Evolutionary conservation across 192 early-diverging fungal species (phyloP).

Genomic region (Geranomyces variabilis): DNA sequence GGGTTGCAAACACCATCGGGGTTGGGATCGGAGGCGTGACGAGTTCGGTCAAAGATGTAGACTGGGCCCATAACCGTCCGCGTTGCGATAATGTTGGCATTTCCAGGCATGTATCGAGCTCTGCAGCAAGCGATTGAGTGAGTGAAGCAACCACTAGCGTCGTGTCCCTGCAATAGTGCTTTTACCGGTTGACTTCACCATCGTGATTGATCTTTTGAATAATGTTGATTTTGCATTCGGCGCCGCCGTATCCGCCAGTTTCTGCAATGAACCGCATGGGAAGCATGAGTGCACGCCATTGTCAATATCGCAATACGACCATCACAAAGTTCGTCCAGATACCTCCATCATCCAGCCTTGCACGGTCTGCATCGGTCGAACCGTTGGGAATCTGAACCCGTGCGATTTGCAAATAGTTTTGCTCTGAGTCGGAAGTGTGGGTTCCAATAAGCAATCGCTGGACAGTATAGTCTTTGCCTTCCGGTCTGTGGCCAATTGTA

Average conservation of each 20-base stretch:
- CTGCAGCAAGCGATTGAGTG: constrained; percentile 37
- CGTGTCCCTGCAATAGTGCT: neutral
- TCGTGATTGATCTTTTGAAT: constrained; percentile 94
- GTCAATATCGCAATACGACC: neutral
- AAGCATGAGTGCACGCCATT: too few species aligned
- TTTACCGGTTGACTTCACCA: constrained; percentile 88
- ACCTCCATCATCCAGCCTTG: constrained; percentile 72
- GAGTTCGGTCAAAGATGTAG: constrained; percentile 94
- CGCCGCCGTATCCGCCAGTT: constrained; percentile 78
- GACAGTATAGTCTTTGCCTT: constrained; percentile 87
- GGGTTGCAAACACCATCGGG: constrained; percentile 80
- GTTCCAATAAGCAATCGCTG: constrained; percentile 93
- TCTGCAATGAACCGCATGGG: constrained; percentile 46
- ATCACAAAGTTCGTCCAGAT: neutral
- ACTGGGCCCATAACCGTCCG: constrained; percentile 91
- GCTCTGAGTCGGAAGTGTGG: constrained; percentile 94
- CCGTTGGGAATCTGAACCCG: constrained; percentile 84
- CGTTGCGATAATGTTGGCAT: constrained; percentile 95
- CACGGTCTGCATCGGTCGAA: constrained; percentile 58
- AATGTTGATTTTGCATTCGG: constrained; percentile 83
- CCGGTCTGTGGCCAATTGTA: too few species aligned
- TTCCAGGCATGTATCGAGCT: constrained; percentile 96
- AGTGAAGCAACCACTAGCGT: neutral
- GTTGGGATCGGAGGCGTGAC: constrained; percentile 77
- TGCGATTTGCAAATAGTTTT: constrained; percentile 96